Base-by-base conservation (phyloP, 805 yeast genomes). In the Ogataea neopini region DNA sequence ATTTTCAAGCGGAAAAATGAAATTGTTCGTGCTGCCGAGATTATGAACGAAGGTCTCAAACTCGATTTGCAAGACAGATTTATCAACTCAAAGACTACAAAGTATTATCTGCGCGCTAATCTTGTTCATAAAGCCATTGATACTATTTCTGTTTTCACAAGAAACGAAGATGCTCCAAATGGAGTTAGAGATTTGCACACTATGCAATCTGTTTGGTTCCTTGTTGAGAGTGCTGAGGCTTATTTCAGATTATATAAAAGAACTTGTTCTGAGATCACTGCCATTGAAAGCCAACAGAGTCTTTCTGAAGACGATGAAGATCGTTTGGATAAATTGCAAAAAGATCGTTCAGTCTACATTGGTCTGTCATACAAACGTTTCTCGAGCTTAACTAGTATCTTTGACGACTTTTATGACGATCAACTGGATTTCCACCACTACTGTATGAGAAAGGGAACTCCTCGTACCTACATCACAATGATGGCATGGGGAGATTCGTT, bases 351-450 rank as follows among this genome's bases (percentile, higher is more conserved):
- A 10, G 23, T 45, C 2, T 74, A 73, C 58, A 69, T 72, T 49
- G 96, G 96, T 0, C 68, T 94, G 54, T 81, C 97, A 0, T 69
- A 90, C 52, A 94, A 94, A 68, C 78, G 98, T 59, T 88, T 77
- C 62, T 66, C 71, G 35, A 83, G 88, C 2, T 75, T 90, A 39
- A 71, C 81, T 42, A 80, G 81, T 50, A 78, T 86, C 25, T 90
- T 82, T 67, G 75, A 80, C 37, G 86, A 81, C 44, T 90, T 82
- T 68, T 79, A 74, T 61, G 80, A 79, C 52, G 99, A 94, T 62
- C 97, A 94, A 70, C 76, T 86, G 53, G 99, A 94, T 65, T 94
- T 92, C 83, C 98, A 94, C 64, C 84, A 87, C 39, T 94, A 88
- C 65, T 86, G 96, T 63, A 80, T 88, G 75, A 80, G 97, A 68